Evolutionary conservation across 768 basidiomycete genomes (phyloP), one percentile per base, ranked within the genome.

Genomic region (Phlegmacium glaucopus): DNA sequence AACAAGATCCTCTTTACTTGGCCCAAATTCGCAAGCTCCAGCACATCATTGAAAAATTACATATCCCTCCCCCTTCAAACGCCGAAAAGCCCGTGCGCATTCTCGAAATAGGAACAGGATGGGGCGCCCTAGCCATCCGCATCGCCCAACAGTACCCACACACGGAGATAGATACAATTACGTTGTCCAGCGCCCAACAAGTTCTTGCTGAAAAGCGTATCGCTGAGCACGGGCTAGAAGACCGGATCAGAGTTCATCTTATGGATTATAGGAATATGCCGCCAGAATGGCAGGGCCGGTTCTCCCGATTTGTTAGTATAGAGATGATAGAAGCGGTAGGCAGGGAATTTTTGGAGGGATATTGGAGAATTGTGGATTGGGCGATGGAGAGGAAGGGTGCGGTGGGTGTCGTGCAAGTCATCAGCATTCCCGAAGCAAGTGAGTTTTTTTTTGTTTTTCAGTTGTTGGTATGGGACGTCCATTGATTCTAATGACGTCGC

Each of bases 271-370:
- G 87, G 17, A 67, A 71, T 34, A 76, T 87, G 71, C 84, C 83
- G 1, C 45, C 62, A 2, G 76, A 79, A 25, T 89, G 85, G 86
- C 66, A 76, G 53, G 76, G 77, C 15, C 55, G 66, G 6, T 90
- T 90, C 56, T 83, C 89, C 54, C 63, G 87, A 8, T 71, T 90
- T 15, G 72, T 90, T 22, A 87, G 85, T 50, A 71, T 87, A 40
- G 87, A 87, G 68, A 88, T 89, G 86, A 77, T 89, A 4, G 86
- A 88, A 59, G 82, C 79, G 0, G 85, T 90, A 8, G 86, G 84
- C 5, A 66, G 70, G 38, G 83, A 86, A 51, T 88, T 78, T 57
- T 64, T 87, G 54, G 72, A 77, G 44, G 74, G 69, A 34, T 89
- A 85, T 61, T 90, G 84, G 77, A 60, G 60, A 30, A 68, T 75